Conservation (phyloP, 164 flowering plant species). For the Saururus chinensis region DNA sequence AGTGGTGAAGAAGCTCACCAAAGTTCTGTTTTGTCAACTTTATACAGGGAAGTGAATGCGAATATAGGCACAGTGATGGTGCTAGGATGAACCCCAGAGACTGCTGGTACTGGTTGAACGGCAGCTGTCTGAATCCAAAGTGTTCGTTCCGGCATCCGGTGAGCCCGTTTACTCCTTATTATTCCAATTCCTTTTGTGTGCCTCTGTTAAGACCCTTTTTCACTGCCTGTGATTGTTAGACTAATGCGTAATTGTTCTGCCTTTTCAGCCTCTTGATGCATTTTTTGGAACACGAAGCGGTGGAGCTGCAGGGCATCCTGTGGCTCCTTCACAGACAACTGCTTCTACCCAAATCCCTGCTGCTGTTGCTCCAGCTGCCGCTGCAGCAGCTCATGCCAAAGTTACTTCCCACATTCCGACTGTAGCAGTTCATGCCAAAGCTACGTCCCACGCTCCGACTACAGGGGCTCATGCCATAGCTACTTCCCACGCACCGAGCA, state of each 20-base stretch:
- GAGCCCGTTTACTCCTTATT: constrained; percentile 18
- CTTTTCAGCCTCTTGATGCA: constrained; percentile 76
- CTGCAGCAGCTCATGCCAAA: neutral
- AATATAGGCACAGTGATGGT: constrained; percentile 86
- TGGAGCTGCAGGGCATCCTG: constrained; percentile 23
- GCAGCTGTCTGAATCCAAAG: constrained; percentile 80
- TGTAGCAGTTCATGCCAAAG: neutral
- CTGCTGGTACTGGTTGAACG: constrained; percentile 81
- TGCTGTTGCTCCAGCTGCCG: too few species aligned
- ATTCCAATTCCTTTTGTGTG: neutral
- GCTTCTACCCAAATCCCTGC: constrained; percentile 15
- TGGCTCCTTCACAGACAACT: constrained; percentile 23
- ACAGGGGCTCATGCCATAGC: too few species aligned
- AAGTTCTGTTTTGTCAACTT: neutral
- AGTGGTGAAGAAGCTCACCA: too few species aligned
- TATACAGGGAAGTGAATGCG: constrained; percentile 91
- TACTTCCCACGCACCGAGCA: constrained; percentile 24
- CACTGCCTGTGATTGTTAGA: neutral
- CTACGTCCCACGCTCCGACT: constrained; percentile 18
- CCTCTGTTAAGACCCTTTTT: constrained; percentile 1
- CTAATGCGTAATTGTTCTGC: neutral
- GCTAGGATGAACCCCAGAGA: constrained; percentile 90
- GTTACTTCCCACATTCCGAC: constrained; percentile 16
- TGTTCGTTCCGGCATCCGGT: constrained; percentile 89
- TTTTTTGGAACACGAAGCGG: constrained; percentile 31